Evolutionary conservation across 2,329 filamentous ascomycete species (phyloP), one percentile per base, ranked within the genome.

Genomic region (Alternaria sp.): DNA sequence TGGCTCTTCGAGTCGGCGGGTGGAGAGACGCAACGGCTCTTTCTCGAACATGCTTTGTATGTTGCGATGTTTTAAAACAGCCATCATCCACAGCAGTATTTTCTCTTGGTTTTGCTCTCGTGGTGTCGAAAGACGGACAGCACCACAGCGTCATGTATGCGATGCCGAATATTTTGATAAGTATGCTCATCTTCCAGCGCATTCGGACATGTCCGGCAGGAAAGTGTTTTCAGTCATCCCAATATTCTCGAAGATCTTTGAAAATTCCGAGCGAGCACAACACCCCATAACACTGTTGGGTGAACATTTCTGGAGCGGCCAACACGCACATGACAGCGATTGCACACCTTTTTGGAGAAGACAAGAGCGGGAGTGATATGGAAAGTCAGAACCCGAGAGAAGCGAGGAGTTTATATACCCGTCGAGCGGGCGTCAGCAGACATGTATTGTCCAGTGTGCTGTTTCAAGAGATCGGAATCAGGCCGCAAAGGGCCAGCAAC

Each of bases 61-160:
- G n/a, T n/a, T n/a, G n/a, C n/a, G n/a, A n/a, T n/a, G n/a, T n/a
- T 36, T 36, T 36, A 36, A 15, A 36, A 36, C 15, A 36, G 32
- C 9, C 36, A 40, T 3, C 36, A 40, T 17, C 0, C 0, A 40
- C n/a, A 1, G 8, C 9, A 1, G 4, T 10, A 5, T 5, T 40
- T 40, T 9, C 1, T 17, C 17, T 40, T 17, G 3, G 36, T 2
- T 6, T 2, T 40, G 5, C 11, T 1, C 3, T 10, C 0, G n/a
- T 40, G 3, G 11, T 40, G 4, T 17, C 36, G n/a, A 17, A 17
- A 40, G 36, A 11, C 36, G 0, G n/a, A 40, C 5, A 6, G 36
- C 36, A 40, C 4, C 0, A n/a, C 36, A 40, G 36, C 8, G 8
- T 40, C 32, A 40, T 32, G 21, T 23, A 23, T 23, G 23, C 23